These are phyloP conservation scores for Kwoniella heveanensis DNA, from an alignment of 768 basidiomycete species.

Conservation along the genomic window DNA sequence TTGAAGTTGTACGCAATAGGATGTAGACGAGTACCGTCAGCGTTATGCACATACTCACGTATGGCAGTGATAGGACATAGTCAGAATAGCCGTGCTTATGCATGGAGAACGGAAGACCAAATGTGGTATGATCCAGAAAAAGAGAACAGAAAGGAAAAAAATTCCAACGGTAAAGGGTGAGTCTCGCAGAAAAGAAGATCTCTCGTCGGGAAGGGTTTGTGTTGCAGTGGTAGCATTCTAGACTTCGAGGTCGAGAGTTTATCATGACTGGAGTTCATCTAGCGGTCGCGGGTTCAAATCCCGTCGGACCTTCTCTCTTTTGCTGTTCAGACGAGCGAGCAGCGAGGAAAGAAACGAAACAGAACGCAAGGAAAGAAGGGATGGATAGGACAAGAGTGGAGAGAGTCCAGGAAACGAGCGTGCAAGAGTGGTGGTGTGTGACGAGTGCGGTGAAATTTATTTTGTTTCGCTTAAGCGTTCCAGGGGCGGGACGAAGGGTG, in stretches of 20 bases:
- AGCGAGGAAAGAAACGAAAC: not conserved
- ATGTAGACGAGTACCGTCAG: too few species aligned
- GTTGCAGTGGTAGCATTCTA: slow-evolving; percentile 35
- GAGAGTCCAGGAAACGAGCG: too few species aligned
- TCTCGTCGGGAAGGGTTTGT: slow-evolving; percentile 16
- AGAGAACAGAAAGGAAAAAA: not conserved
- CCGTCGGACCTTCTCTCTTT: slow-evolving; percentile 28
- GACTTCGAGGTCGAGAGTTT: slow-evolving; percentile 29
- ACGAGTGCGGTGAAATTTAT: not conserved
- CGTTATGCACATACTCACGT: too few species aligned
- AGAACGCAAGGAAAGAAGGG: too few species aligned
- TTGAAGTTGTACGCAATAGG: slow-evolving; percentile 12
- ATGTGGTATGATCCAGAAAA: not conserved
- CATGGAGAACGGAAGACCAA: too few species aligned
- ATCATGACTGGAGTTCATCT: slow-evolving; percentile 28
- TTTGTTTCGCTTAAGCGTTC: not conserved
- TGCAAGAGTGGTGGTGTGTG: not conserved
- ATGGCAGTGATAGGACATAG: too few species aligned
- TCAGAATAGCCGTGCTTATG: too few species aligned
- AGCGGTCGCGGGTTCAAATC: slow-evolving; percentile 35
- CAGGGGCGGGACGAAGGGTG: too few species aligned
- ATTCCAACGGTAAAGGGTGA: not conserved
- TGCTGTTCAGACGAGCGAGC: not conserved
- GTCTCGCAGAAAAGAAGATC: not conserved
- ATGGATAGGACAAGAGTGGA: too few species aligned